Evolutionary conservation across 768 basidiomycete genomes (phyloP), one percentile per base, ranked within the genome.

Genomic region (Strobilomyces confusus): DNA sequence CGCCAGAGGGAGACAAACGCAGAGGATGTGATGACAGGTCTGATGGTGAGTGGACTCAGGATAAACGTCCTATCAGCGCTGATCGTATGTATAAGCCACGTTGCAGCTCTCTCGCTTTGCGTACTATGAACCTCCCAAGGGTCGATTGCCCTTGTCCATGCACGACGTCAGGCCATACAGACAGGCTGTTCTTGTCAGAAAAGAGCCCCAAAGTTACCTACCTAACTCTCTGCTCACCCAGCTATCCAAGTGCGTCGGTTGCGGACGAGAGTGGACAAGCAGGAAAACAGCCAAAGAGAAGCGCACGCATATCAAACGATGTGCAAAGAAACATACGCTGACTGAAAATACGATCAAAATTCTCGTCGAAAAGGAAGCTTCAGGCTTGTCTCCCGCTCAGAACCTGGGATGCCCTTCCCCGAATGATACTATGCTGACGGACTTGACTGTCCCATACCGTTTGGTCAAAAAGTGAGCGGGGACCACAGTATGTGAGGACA

Each of bases 211-310:
- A 1, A 61, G 62, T 13, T 74, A 76, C 44, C 73, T 84, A 54
- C 67, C 79, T 0, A 76, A 79, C 40, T 51, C 68, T 4, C 73
- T 84, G 23, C 63, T 89, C 6, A 63, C 64, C 2, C 76, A 64
- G 23, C 63, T 91, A 2, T 65, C 70, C 11, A 80, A 73, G 59
- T 92, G 89, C 59, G 73, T 89, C 41, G 75, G 78, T 34, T 92
- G 89, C 58, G 79, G 81, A 23, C 63, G 77, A 15, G 68, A 68
- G 1, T 92, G 90, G 90, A 92, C 87, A 4, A 71, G 80, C 13
- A 76, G 79, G 49, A 93, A 93, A 66, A 79, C 79, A 4, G 71
- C 71, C 11, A 57, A 69, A 15, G 81, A 85, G 61, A 93, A 93
- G 66, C 67, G 80, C 63, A 59, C 75, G 3, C 91, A 93, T 63